Percentiles rank a stretch among this genome's conserved stretches.
Evolutionary conservation across 2,329 filamentous ascomycete species (phyloP).

Genomic region (Oidium heveae): DNA sequence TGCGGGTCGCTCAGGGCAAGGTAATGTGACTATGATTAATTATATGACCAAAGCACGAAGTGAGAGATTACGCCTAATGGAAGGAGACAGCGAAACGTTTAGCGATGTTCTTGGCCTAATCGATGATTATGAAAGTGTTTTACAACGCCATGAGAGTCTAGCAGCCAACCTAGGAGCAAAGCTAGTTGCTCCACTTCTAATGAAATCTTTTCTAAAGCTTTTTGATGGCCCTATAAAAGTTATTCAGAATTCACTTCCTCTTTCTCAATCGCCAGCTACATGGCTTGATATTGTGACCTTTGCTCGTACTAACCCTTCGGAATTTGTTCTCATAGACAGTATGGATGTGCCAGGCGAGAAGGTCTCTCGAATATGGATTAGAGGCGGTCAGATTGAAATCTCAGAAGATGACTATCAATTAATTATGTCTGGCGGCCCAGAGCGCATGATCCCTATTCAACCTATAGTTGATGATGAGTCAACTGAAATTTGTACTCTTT

Average conservation of each 20-base stretch:
- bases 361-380: slow-evolving; percentile 60
- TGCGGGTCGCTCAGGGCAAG: background rate
- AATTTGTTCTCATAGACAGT: slow-evolving; percentile 47
- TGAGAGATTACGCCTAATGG: slow-evolving; percentile 24
- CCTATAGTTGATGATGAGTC: slow-evolving; percentile 69
- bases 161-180: slow-evolving; percentile 67
- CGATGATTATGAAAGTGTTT: slow-evolving; percentile 58
- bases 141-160: slow-evolving; percentile 67
- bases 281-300: slow-evolving; percentile 78
- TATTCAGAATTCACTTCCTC: slow-evolving; percentile 21
- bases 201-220: slow-evolving; percentile 65
- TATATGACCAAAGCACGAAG: slow-evolving; percentile 23
- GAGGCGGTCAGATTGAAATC: slow-evolving; percentile 62
- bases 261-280: slow-evolving; percentile 36
- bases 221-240: slow-evolving; percentile 53
- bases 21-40: slow-evolving; percentile 21
- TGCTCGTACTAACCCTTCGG: slow-evolving; percentile 52
- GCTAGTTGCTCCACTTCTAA: slow-evolving; percentile 54
- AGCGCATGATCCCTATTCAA: slow-evolving; percentile 57
- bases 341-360: slow-evolving; percentile 41
- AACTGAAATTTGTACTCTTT: slow-evolving; percentile 60
- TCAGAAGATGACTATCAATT: slow-evolving; percentile 69
- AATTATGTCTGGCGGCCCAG: slow-evolving; percentile 58
- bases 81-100: slow-evolving; percentile 39
- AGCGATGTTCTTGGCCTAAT: slow-evolving; percentile 47